Evolutionary conservation across 148 eudicot species (phyloP).

Genomic region (Silene uniflora): DNA sequence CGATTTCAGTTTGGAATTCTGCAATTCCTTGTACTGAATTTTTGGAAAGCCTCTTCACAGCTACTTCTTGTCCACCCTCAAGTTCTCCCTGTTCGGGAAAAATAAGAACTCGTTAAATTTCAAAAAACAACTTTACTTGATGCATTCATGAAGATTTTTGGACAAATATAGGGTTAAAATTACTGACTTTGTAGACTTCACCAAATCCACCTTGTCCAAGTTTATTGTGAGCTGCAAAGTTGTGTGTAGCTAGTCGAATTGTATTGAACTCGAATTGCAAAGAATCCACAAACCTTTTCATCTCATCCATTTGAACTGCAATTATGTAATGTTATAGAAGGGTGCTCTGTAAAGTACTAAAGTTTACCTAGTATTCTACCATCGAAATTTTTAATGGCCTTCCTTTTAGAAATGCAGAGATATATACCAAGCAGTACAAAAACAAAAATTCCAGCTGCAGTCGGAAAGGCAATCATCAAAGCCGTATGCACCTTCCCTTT

Average conservation of each 20-base stretch:
- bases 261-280: constrained; percentile 10
- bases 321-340: no score
- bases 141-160: no score
- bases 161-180: neutral
- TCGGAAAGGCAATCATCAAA: neutral
- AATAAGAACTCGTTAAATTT: no score
- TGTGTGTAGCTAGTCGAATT: constrained; percentile 12
- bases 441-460: neutral
- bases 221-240: constrained; percentile 8
- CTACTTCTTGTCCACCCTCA: constrained; percentile 12
- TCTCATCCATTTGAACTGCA: constrained; percentile 15
- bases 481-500: neutral
- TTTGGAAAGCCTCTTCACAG: constrained; percentile 16
- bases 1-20: constrained; percentile 6
- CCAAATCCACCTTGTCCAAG: constrained; percentile 18
- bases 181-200: constrained; percentile 14
- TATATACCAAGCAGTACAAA: neutral
- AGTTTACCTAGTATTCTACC: neutral
- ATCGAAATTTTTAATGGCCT: neutral
- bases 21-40: constrained; percentile 16
- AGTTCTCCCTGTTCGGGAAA: neutral
- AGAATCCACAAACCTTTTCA: neutral
- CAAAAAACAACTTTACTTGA: no score
- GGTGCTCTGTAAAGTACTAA: no score
- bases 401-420: neutral